These are phyloP conservation scores for Aspergillus hiratsukae DNA, from an alignment of 2,329 filamentous ascomycete species.

Conservation along the genomic window DNA sequence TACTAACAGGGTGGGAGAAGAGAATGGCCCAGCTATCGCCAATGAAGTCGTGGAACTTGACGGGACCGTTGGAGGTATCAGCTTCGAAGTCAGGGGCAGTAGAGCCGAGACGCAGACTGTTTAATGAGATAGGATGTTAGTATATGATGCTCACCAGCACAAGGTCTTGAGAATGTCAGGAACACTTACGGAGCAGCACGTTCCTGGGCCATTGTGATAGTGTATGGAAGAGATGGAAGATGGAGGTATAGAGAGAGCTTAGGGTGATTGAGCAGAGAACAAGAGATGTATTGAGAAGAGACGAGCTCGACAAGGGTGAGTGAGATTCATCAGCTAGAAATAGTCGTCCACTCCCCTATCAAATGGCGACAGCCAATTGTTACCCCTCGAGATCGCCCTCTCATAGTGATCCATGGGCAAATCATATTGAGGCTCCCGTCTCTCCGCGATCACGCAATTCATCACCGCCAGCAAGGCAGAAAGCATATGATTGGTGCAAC, in stretches of 20 bases:
- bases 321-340: background rate
- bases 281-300: constrained; percentile 3
- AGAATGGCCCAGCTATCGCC: constrained; percentile 66
- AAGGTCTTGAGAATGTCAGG: background rate
- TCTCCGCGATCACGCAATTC: constrained; percentile 34
- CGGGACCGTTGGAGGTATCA: constrained; percentile 61
- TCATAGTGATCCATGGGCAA: constrained; percentile 7
- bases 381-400: constrained; percentile 12
- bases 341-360: background rate
- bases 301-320: constrained; percentile 4
- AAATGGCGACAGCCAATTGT: background rate
- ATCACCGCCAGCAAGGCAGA: constrained; percentile 27
- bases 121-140: constrained; percentile 8
- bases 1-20: constrained; percentile 61
- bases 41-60: constrained; percentile 70
- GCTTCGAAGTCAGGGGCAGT: constrained; percentile 66
- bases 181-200: constrained; percentile 40
- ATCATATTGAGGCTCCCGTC: constrained; percentile 13
- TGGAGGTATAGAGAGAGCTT: constrained; percentile 6
- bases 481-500: constrained; percentile 23
- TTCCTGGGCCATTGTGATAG: constrained; percentile 39
- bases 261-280: background rate
- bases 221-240: constrained; percentile 3
- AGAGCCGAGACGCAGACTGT: constrained; percentile 60
- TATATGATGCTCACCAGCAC: background rate